Conservation (phyloP, 129 eudicot genomes). For the Silybum marianum region DNA sequence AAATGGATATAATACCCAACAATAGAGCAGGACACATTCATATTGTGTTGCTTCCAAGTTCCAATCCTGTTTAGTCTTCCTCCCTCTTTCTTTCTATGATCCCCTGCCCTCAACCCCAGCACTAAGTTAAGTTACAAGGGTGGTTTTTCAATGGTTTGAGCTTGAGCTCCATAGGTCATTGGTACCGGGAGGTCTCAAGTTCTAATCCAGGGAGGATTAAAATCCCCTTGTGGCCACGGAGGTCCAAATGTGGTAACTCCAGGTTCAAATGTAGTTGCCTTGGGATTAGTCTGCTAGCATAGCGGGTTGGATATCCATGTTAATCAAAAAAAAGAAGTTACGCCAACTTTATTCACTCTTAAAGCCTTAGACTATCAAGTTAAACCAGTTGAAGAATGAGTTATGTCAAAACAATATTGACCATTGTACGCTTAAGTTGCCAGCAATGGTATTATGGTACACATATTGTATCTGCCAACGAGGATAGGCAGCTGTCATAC, state of each 20-base stretch:
- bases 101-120: constrained; percentile 1
- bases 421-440: background rate
- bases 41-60: background rate
- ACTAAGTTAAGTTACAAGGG: background rate
- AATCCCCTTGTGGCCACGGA: too few relatives aligned
- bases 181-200: too few relatives aligned
- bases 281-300: too few relatives aligned
- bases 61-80: background rate
- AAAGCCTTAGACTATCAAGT: background rate
- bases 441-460: background rate
- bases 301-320: too few relatives aligned
- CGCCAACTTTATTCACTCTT: background rate
- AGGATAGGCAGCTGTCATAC: background rate
- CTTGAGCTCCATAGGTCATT: too few relatives aligned
- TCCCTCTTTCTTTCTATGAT: background rate
- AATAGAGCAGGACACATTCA: constrained; percentile 3
- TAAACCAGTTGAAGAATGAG: background rate
- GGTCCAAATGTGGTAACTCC: too few relatives aligned
- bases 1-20: background rate
- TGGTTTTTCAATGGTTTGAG: too few relatives aligned
- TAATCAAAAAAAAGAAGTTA: too few relatives aligned
- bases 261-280: too few relatives aligned
- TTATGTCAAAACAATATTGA: background rate
- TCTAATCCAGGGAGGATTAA: too few relatives aligned
- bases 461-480: background rate